phyloP scores from a whole-genome alignment of 1,284 basidiomycete genomes.

The Ustilago trichophora region DNA sequence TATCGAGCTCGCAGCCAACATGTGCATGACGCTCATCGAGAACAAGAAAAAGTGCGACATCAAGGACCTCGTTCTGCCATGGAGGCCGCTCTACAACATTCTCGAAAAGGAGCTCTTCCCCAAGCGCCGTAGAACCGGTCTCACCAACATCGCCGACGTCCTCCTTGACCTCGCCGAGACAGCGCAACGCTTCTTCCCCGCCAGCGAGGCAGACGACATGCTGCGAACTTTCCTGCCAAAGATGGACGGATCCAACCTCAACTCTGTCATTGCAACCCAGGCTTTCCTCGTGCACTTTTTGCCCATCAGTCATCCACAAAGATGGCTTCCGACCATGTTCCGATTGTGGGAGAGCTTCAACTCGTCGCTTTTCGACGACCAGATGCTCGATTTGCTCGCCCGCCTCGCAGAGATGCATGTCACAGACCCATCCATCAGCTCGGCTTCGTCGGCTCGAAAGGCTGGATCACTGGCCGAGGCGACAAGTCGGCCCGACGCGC shows the following conservation, averaged over 20 bases:
- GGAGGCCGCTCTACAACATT: constrained; percentile 84
- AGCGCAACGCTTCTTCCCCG: constrained; percentile 87
- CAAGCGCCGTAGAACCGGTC: constrained; percentile 70
- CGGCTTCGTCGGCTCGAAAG: constrained; percentile 20
- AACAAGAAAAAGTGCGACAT: constrained; percentile 81
- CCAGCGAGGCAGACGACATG: constrained; percentile 88
- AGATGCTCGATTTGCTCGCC: constrained; percentile 82
- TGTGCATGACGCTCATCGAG: constrained; percentile 78
- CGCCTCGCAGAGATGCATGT: constrained; percentile 81
- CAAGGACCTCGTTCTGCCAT: constrained; percentile 84
- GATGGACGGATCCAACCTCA: constrained; percentile 78
- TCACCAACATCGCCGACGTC: constrained; percentile 75
- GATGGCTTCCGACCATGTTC: constrained; percentile 70
- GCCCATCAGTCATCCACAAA: constrained; percentile 59
- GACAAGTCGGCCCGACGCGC: constrained; percentile 11
- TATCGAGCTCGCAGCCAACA: constrained; percentile 77
- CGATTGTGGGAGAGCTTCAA: constrained; percentile 87
- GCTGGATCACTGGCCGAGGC: constrained; percentile 22
- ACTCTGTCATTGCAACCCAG: constrained; percentile 67
- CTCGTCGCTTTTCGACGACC: constrained; percentile 80
- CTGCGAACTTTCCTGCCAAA: constrained; percentile 78
- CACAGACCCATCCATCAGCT: constrained; percentile 64
- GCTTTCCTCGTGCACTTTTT: constrained; percentile 65
- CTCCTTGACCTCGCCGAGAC: constrained; percentile 86
- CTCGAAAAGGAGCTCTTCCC: constrained; percentile 84